Percentiles rank a stretch among this genome's conserved stretches.
phyloP scores from a whole-genome alignment of 1,284 basidiomycete genomes.

The Malassezia obtusa region DNA sequence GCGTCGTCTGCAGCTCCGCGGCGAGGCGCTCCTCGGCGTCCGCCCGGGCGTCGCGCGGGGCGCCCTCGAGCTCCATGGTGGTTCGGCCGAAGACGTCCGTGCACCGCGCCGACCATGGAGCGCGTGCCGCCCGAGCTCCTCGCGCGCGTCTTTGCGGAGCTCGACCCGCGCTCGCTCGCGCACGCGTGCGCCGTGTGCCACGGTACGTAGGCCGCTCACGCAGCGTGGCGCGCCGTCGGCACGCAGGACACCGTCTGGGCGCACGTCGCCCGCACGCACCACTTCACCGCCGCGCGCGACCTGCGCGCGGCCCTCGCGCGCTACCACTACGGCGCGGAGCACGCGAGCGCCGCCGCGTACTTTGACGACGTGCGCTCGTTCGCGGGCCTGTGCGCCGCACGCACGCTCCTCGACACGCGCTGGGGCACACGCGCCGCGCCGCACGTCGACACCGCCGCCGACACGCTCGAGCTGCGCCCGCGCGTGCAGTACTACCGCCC shows the following conservation, averaged over 20 bases:
- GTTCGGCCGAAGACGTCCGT: neutral
- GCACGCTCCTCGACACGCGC: neutral
- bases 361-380: neutral
- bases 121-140: neutral
- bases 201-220: conserved; percentile 3
- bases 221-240: conserved; percentile 3
- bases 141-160: conserved; percentile 2
- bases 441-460: neutral
- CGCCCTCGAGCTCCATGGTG: conserved; percentile 1
- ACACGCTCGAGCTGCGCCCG: neutral
- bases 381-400: neutral
- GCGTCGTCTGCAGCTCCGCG: neutral
- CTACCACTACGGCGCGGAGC: conserved; percentile 2
- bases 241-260: conserved; percentile 1
- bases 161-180: conserved; percentile 19
- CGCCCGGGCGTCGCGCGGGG: neutral
- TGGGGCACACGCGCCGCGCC: neutral
- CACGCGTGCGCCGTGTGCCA: conserved; percentile 18
- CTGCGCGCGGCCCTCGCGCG: conserved; percentile 7
- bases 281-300: neutral
- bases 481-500: conserved; percentile 3
- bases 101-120: neutral
- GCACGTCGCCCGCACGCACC: neutral
- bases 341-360: neutral
- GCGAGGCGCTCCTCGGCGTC: neutral